A percentile compares a stretch with the other conserved stretches of the same genome.
phyloP scores from a whole-genome alignment of 805 yeast species.

The Myxozyma melibiosi region DNA sequence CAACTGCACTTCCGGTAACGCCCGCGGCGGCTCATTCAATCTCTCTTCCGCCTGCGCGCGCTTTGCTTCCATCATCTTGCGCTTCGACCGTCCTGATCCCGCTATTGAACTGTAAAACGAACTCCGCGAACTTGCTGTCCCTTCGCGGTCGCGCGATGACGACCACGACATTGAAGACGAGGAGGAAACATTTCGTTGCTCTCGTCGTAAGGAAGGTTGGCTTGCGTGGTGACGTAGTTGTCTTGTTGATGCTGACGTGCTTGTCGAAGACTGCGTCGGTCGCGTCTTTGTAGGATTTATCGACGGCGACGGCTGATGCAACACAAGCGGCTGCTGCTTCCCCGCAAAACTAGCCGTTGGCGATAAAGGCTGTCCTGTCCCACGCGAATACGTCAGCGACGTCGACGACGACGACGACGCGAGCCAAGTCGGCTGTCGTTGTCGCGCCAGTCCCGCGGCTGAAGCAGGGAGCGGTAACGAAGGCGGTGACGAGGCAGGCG shows the following conservation, averaged over 20 bases:
- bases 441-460: background rate
- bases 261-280: too few species aligned
- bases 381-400: background rate
- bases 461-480: background rate
- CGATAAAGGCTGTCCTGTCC: background rate
- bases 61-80: constrained; percentile 1
- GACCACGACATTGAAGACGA: too few species aligned
- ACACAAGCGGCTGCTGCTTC: too few species aligned
- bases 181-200: too few species aligned
- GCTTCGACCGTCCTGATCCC: background rate
- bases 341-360: background rate
- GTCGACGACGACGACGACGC: background rate
- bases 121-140: too few species aligned
- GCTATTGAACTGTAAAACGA: background rate
- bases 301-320: too few species aligned
- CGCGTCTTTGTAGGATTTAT: too few species aligned
- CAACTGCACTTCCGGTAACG: background rate
- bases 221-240: too few species aligned
- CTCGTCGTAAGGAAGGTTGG: too few species aligned
- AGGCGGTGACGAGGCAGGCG: background rate
- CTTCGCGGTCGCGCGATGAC: too few species aligned
- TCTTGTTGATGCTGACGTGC: too few species aligned
- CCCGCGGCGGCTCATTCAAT: background rate
- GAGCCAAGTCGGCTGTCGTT: background rate
- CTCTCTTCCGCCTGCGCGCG: background rate